A percentile compares a stretch with the other conserved stretches of the same genome.
Evolutionary conservation across 2,329 filamentous ascomycete species (phyloP).

Genomic region (Colletotrichum melonis): DNA sequence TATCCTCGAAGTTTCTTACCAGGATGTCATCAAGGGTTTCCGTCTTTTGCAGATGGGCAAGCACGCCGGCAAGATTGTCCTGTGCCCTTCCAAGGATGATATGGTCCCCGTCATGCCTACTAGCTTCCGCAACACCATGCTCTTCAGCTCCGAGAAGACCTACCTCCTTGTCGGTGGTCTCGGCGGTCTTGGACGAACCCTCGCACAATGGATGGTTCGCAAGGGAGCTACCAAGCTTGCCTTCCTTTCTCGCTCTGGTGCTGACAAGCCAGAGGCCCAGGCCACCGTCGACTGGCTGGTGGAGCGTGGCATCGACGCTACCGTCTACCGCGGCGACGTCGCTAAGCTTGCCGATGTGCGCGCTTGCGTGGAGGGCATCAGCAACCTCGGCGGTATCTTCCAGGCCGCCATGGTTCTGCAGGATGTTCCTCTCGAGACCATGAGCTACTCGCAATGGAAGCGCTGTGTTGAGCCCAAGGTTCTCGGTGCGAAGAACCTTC

Average conservation of each 20-base stretch:
- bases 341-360: constrained; percentile 42
- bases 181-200: constrained; percentile 45
- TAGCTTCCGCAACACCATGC: constrained; percentile 28
- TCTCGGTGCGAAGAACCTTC: constrained; percentile 47
- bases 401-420: constrained; percentile 52
- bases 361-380: constrained; percentile 34
- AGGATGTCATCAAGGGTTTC: constrained; percentile 41
- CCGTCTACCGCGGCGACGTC: constrained; percentile 47
- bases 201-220: constrained; percentile 48
- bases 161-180: constrained; percentile 40
- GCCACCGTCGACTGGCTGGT: constrained; percentile 38
- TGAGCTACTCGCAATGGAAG: constrained; percentile 43
- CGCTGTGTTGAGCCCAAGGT: constrained; percentile 44
- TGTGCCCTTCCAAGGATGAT: constrained; percentile 31
- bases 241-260: constrained; percentile 44
- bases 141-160: constrained; percentile 41
- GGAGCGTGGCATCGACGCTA: constrained; percentile 34
- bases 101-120: constrained; percentile 37
- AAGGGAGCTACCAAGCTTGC: constrained; percentile 47
- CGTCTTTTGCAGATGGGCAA: constrained; percentile 49
- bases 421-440: constrained; percentile 39
- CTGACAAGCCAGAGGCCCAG: constrained; percentile 47
- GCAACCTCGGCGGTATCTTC: constrained; percentile 50
- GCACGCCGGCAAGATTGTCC: constrained; percentile 52
- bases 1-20: constrained; percentile 12